A percentile compares a stretch with the other conserved stretches of the same genome.
These are phyloP conservation scores for Fonsecaea pedrosoi DNA, from an alignment of 2,329 filamentous ascomycete species.

Conservation along the genomic window DNA sequence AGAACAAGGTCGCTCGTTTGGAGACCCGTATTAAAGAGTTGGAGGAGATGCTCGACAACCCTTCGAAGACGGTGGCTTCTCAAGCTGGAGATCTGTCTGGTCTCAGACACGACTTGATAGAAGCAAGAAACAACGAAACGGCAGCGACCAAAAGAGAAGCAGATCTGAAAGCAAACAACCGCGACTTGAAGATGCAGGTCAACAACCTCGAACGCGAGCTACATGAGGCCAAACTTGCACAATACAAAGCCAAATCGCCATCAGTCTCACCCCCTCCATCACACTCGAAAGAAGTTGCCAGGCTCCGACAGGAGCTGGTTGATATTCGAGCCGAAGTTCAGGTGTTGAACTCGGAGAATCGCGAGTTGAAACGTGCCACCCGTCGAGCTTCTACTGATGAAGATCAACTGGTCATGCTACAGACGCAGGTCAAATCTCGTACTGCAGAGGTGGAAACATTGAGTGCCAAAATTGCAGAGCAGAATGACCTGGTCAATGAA, in stretches of 20 bases:
- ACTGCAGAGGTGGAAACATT: constrained; percentile 66
- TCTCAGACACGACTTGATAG: constrained; percentile 68
- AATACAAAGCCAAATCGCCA: constrained; percentile 58
- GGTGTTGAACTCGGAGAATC: constrained; percentile 60
- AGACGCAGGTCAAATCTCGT: constrained; percentile 56
- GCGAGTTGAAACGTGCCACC: constrained; percentile 59
- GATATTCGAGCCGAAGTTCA: constrained; percentile 66
- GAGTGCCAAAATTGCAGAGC: constrained; percentile 73
- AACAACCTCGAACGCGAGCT: constrained; percentile 71
- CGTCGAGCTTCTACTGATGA: constrained; percentile 55
- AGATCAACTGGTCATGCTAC: constrained; percentile 53
- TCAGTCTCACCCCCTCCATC: constrained; percentile 61
- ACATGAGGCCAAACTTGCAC: constrained; percentile 63
- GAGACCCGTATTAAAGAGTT: constrained; percentile 62
- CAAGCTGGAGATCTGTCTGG: constrained; percentile 61
- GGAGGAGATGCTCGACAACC: constrained; percentile 61
- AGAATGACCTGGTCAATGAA: constrained; percentile 68
- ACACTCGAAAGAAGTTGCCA: constrained; percentile 63
- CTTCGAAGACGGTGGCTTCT: constrained; percentile 52
- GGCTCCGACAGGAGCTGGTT: constrained; percentile 67
- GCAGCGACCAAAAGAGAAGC: constrained; percentile 70
- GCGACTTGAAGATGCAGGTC: constrained; percentile 69
- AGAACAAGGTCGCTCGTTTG: constrained; percentile 69
- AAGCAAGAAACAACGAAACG: constrained; percentile 70
- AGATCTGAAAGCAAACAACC: constrained; percentile 67